Percentiles rank a stretch among this genome's conserved stretches.
Evolutionary conservation across 306 rosid genomes (phyloP).

Genomic region (Vigna unguiculata): DNA sequence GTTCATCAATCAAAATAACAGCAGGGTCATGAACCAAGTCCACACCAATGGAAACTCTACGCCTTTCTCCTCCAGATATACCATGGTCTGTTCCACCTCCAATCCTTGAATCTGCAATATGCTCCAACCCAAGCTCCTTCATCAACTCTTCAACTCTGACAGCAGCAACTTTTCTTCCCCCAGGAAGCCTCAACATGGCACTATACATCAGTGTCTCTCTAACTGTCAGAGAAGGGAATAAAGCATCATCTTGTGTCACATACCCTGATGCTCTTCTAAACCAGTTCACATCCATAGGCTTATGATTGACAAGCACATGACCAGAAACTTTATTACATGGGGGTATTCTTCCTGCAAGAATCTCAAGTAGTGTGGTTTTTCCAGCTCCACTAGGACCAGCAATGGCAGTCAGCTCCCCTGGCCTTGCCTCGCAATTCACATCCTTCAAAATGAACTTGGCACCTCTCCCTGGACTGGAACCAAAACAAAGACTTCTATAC

Average conservation of each 20-base stretch:
- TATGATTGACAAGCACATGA: constrained; percentile 74
- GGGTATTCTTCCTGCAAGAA: constrained; percentile 77
- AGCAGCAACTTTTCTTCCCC: constrained; percentile 61
- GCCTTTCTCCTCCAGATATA: constrained; percentile 87
- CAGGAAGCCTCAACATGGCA: constrained; percentile 79
- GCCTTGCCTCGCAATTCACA: constrained; percentile 83
- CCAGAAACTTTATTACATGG: constrained; percentile 61
- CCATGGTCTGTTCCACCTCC: constrained; percentile 71
- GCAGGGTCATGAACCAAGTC: constrained; percentile 94
- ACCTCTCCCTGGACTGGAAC: constrained; percentile 49
- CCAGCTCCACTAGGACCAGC: constrained; percentile 99
- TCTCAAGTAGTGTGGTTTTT: constrained; percentile 90
- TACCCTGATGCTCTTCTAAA: constrained; percentile 75
- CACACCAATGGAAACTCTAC: constrained; percentile 93
- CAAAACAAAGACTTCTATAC: constrained; percentile 53
- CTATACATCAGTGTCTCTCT: constrained; percentile 91
- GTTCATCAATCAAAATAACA: constrained; percentile 87
- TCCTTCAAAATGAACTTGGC: constrained; percentile 71
- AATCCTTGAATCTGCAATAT: constrained; percentile 74
- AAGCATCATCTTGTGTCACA: constrained; percentile 86
- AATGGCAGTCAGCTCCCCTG: constrained; percentile 82
- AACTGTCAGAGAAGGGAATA: constrained; percentile 85
- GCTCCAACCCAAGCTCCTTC: constrained; percentile 85
- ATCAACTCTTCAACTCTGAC: constrained; percentile 68
- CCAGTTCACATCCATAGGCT: constrained; percentile 55